These are phyloP conservation scores for Aphanomyces stellatus DNA, from an alignment of 352 stramenopile genomes.

Conservation along the genomic window DNA sequence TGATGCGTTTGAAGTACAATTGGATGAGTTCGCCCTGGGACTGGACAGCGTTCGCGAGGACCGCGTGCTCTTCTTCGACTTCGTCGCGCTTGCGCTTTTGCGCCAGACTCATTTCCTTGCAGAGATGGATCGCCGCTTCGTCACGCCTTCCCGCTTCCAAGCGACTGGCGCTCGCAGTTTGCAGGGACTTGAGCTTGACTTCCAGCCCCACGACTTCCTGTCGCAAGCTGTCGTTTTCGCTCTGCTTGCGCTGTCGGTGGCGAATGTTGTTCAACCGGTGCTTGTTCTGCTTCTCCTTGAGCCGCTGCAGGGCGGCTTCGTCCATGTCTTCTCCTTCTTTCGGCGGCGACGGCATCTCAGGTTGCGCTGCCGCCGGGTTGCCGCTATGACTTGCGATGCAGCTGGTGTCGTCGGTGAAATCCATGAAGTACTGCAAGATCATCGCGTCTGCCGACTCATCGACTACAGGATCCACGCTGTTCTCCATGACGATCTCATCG, in stretches of 20 bases:
- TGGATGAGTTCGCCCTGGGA: conserved; percentile 11
- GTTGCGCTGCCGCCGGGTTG: background rate
- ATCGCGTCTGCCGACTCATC: conserved; percentile 3
- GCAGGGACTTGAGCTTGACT: background rate
- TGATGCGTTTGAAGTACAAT: conserved; percentile 19
- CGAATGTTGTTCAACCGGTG: conserved; percentile 20
- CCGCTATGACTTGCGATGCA: too few species aligned
- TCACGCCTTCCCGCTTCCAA: background rate
- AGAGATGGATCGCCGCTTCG: conserved; percentile 4
- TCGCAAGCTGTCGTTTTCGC: conserved; percentile 8
- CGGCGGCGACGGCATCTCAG: background rate
- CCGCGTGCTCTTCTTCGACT: conserved; percentile 11
- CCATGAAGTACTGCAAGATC: conserved; percentile 14
- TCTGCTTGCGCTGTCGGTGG: conserved; percentile 17
- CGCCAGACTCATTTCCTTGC: background rate
- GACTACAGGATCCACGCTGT: too few species aligned
- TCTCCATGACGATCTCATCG: too few species aligned
- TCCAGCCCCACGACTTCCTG: conserved; percentile 1
- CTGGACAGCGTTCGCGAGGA: background rate
- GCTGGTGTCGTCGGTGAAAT: background rate
- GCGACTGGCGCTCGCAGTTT: background rate
- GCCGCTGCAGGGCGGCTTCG: background rate
- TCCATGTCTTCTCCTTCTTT: background rate
- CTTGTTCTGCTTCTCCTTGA: conserved; percentile 3
- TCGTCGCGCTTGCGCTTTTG: conserved; percentile 21